These are phyloP conservation scores for Porodaedalea pini DNA, from an alignment of 1,284 basidiomycete species.

Conservation along the genomic window DNA sequence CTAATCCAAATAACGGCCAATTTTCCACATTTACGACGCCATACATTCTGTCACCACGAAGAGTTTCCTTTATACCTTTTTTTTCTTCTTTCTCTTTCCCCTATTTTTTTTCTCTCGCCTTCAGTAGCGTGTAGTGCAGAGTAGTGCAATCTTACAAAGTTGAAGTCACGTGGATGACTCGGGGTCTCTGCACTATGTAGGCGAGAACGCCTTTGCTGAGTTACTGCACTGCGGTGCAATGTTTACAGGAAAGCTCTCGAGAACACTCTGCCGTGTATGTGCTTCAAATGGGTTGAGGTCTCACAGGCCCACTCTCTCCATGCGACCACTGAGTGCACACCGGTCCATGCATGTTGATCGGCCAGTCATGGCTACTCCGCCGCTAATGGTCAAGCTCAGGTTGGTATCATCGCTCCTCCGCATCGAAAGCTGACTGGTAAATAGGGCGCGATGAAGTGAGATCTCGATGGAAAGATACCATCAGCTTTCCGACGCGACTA, in stretches of 20 bases:
- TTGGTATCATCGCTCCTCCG: constrained; percentile 16
- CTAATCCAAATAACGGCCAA: too few species aligned
- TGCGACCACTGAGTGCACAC: background rate
- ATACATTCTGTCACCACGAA: too few species aligned
- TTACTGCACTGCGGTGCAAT: constrained; percentile 1
- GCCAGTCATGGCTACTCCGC: constrained; percentile 29
- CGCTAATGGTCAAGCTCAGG: constrained; percentile 25
- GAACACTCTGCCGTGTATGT: constrained; percentile 7
- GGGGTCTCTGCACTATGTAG: background rate
- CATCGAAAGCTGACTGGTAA: constrained; percentile 12
- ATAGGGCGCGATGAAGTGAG: constrained; percentile 24
- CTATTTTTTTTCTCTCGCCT: too few species aligned
- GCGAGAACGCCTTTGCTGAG: background rate
- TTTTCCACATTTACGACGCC: too few species aligned
- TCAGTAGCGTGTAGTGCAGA: too few species aligned
- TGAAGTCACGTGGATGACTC: constrained; percentile 1
- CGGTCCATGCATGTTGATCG: constrained; percentile 11
- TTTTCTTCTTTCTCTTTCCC: too few species aligned
- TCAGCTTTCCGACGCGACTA: constrained; percentile 71
- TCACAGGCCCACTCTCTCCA: background rate
- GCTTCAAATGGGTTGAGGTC: background rate
- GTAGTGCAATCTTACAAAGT: too few species aligned
- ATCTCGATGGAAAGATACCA: constrained; percentile 75
- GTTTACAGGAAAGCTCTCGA: background rate
- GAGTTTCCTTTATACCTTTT: too few species aligned